Percentiles rank a stretch among this genome's conserved stretches.
These are phyloP conservation scores for Oldenlandia corymbosa DNA, from an alignment of 257 asterid species.

Conservation along the genomic window DNA sequence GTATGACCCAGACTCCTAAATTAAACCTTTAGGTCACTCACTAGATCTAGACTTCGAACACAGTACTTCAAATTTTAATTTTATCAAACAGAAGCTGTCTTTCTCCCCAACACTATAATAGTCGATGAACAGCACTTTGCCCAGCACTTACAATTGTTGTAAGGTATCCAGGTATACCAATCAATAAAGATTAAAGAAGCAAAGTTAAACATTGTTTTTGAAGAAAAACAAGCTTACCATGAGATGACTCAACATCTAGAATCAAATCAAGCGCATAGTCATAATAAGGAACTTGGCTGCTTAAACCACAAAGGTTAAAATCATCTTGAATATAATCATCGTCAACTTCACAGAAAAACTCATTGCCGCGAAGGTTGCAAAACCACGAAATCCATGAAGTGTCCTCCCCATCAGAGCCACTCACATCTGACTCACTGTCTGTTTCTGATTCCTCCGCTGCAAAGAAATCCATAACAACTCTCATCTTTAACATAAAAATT, in stretches of 20 bases:
- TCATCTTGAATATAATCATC: conserved; percentile 62
- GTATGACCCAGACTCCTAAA: too few species aligned
- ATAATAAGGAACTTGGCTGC: conserved; percentile 49
- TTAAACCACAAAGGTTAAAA: conserved; percentile 52
- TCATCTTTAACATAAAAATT: background rate
- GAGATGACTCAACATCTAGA: conserved; percentile 53
- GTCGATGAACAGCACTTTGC: background rate
- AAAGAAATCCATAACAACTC: background rate
- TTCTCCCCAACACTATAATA: too few species aligned
- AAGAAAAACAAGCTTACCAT: conserved; percentile 29
- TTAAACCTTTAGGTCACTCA: too few species aligned
- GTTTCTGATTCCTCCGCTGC: conserved; percentile 51
- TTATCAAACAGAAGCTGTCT: too few species aligned
- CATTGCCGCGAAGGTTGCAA: conserved; percentile 55
- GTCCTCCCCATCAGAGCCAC: conserved; percentile 56
- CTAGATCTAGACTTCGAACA: too few species aligned
- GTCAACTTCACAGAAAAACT: conserved; percentile 52
- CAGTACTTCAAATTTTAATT: too few species aligned
- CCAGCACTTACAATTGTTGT: background rate
- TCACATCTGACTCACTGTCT: conserved; percentile 50
- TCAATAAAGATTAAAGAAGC: background rate
- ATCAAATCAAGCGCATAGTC: conserved; percentile 55
- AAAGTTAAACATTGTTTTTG: background rate
- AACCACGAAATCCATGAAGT: conserved; percentile 60
- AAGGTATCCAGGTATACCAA: background rate